These are phyloP conservation scores for Tuctoria greenei DNA, from an alignment of 176 grass and related monocot genomes.

Conservation along the genomic window DNA sequence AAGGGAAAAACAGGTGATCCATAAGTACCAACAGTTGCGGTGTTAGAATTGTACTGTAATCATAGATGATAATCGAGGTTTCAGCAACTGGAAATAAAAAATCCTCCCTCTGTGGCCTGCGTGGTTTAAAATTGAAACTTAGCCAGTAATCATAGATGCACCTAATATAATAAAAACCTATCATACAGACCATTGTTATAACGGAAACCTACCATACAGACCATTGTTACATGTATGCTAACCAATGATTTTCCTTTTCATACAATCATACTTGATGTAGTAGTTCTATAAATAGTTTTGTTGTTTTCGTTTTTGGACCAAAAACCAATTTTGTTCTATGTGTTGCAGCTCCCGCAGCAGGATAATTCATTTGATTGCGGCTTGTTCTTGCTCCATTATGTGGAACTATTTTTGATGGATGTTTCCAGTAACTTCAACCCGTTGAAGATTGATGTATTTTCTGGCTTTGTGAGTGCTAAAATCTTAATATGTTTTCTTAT, in stretches of 20 bases:
- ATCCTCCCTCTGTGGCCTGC: neutral
- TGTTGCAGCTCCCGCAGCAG: conserved; percentile 84
- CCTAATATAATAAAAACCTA: too few species aligned
- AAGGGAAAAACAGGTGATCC: conserved; percentile 17
- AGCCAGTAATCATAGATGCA: too few species aligned
- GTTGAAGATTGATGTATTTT: conserved; percentile 58
- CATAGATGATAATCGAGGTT: neutral
- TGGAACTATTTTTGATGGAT: conserved; percentile 86
- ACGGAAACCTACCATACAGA: neutral
- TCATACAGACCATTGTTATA: neutral
- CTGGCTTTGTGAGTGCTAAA: conserved; percentile 72
- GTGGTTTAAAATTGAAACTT: conserved; percentile 8
- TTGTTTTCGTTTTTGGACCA: neutral
- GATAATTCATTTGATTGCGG: conserved; percentile 99
- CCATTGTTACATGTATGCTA: neutral
- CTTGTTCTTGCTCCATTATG: conserved; percentile 90
- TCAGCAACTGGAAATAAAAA: conserved; percentile 11
- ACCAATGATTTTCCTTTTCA: neutral
- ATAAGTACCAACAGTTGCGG: neutral
- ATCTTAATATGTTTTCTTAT: conserved; percentile 24
- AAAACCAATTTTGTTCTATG: conserved; percentile 35
- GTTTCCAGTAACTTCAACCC: conserved; percentile 71
- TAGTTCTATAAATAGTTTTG: neutral
- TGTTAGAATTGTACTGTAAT: conserved; percentile 20
- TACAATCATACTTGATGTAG: conserved; percentile 15